These are phyloP conservation scores for Citrullus mucosospermus DNA, from an alignment of 306 rosid species.

Conservation along the genomic window DNA sequence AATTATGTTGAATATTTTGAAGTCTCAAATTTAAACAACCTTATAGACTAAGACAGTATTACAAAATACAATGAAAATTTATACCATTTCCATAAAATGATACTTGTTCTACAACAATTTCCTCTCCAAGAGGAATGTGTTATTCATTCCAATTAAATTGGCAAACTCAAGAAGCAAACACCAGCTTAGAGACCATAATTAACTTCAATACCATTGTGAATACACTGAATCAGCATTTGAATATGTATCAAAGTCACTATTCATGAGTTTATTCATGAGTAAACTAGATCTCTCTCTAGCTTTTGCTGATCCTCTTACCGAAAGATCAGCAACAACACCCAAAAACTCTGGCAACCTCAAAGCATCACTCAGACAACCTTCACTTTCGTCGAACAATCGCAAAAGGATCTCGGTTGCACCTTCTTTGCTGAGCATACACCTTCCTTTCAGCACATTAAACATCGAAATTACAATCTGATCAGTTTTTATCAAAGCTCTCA, in stretches of 20 bases:
- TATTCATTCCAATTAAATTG: background rate
- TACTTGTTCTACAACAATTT: too few relatives aligned
- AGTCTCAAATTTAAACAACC: too few relatives aligned
- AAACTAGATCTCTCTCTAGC: constrained; percentile 54
- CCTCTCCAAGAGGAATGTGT: background rate
- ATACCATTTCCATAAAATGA: background rate
- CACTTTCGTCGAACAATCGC: constrained; percentile 61
- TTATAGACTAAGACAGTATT: too few relatives aligned
- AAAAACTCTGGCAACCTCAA: constrained; percentile 33
- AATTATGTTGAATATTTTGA: too few relatives aligned
- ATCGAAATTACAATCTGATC: constrained; percentile 24
- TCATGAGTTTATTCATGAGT: constrained; percentile 44
- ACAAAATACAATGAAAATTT: too few relatives aligned
- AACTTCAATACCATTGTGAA: background rate
- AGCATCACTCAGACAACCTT: constrained; percentile 39
- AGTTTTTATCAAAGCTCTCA: constrained; percentile 37
- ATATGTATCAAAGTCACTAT: constrained; percentile 17
- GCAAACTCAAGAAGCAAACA: background rate
- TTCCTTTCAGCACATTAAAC: constrained; percentile 46
- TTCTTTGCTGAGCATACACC: constrained; percentile 69
- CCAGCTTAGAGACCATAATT: background rate
- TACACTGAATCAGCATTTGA: constrained; percentile 13
- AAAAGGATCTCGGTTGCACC: constrained; percentile 65
- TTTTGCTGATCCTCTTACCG: constrained; percentile 56
- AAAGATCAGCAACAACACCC: constrained; percentile 44